A percentile compares a stretch with the other conserved stretches of the same genome.
These are phyloP conservation scores for Remersonia thermophila DNA, from an alignment of 2,329 filamentous ascomycete genomes.

Conservation along the genomic window DNA sequence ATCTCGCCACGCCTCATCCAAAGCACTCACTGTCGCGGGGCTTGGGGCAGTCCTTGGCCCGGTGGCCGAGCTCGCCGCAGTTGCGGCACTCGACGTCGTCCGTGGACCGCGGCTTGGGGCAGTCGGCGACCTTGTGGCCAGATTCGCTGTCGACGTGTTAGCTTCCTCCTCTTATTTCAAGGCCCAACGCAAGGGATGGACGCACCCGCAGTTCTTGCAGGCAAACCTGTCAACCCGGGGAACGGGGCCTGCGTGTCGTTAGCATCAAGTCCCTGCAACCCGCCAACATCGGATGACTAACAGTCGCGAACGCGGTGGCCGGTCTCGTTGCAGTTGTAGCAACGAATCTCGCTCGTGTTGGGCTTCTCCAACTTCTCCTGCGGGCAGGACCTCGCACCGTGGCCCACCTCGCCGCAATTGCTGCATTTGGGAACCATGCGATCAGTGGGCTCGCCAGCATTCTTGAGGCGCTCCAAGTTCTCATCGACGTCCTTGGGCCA, in stretches of 20 bases:
- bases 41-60: constrained; percentile 38
- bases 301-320: constrained; percentile 62
- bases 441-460: constrained; percentile 53
- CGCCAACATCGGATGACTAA: constrained; percentile 23
- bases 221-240: constrained; percentile 51
- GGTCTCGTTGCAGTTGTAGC: constrained; percentile 50
- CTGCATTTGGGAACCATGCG: constrained; percentile 46
- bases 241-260: constrained; percentile 34
- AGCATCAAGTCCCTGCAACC: constrained; percentile 2
- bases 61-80: constrained; percentile 43
- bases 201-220: constrained; percentile 55
- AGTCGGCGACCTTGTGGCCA: constrained; percentile 39
- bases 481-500: constrained; percentile 50
- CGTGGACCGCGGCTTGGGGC: constrained; percentile 48
- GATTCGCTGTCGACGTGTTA: constrained; percentile 26
- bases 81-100: constrained; percentile 53
- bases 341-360: constrained; percentile 37
- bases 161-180: neutral
- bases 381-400: constrained; percentile 47
- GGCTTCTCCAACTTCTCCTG: constrained; percentile 40
- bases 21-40: constrained; percentile 38
- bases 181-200: constrained; percentile 3
- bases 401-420: constrained; percentile 54
- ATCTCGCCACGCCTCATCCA: neutral
- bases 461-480: constrained; percentile 49